These are phyloP conservation scores for Melampsora americana DNA, from an alignment of 1,284 basidiomycete genomes.

Conservation along the genomic window DNA sequence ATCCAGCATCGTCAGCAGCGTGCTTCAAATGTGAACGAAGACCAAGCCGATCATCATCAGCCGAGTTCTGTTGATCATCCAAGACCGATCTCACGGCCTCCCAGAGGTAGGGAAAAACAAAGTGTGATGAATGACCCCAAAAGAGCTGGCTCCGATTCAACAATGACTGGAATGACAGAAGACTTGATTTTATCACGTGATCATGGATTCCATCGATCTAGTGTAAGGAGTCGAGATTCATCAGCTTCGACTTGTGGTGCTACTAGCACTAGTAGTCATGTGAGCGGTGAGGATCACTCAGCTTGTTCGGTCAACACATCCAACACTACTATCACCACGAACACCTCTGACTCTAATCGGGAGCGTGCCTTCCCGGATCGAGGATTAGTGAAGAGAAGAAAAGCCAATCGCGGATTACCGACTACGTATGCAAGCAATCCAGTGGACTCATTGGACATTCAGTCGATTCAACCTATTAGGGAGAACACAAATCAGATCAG, in stretches of 20 bases:
- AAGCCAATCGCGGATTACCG: background rate
- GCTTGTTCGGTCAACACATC: background rate
- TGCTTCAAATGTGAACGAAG: background rate
- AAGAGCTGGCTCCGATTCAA: background rate
- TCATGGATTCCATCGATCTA: background rate
- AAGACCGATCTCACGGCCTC: background rate
- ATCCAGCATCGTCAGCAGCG: conserved; percentile 32
- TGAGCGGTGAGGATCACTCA: background rate
- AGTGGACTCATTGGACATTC: background rate
- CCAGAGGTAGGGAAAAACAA: background rate
- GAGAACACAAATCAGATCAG: no score
- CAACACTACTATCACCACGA: background rate
- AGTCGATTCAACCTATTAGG: no score
- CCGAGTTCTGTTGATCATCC: background rate
- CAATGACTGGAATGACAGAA: background rate
- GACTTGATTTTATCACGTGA: background rate
- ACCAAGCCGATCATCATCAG: background rate
- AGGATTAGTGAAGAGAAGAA: background rate
- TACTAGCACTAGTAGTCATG: background rate
- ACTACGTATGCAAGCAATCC: background rate
- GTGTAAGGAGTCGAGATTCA: background rate
- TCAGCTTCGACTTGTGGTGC: background rate
- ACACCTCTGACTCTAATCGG: background rate
- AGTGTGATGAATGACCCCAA: background rate
- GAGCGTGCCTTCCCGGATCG: background rate